Base-by-base conservation (phyloP, 2,329 filamentous ascomycete genomes). In the Stagonosporopsis vannaccii region DNA sequence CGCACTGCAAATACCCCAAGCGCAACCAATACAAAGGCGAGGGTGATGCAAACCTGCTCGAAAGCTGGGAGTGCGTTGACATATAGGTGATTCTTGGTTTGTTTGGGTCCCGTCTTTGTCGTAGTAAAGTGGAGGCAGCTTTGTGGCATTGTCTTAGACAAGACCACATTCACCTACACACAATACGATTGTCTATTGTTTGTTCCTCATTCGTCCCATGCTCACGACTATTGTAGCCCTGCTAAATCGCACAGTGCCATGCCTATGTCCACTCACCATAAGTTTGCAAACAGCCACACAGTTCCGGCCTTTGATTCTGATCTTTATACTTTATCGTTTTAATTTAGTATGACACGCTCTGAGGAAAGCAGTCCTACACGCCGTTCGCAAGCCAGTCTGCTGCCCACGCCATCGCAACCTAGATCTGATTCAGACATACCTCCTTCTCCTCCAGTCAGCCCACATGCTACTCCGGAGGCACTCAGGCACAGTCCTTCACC, bases 1-100 rank as follows among this genome's bases (percentile, higher is more conserved):
- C 67, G 19, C 75, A 77, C 53, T 77, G 75, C 63, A 77, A 68
- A 60, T 76, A 72, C 33, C 75, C 74, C 0, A 70, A 66, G 55
- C 60, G 63, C 45, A 77, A 77, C 48, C 47, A 62, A 33, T 76
- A 75, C 49, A 69, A 68, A 43, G 71, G 74, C 6, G 41, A 52
- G 32, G 73, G 74, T 1, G 63, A 77, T 41, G 56, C 67, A 1
- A 67, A 68, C 26, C 51, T 66, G 13, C 20, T 67, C 7, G 63
- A 58, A n/a, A 72, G 67, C 55, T 76, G 74, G 74, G 58, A 73
- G 54, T 77, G 74, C 41, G 65, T 73, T 6, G 55, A 68, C 30
- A 15, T 13, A 2, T 52, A 52, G 39, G n/a, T 17, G 2, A 15
- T 15, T 36, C n/a, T 28, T 13, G 28, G 17, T 1, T 39, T 22